Base-by-base conservation (phyloP, 352 stramenopile genomes). In the Pythium graminicola region DNA sequence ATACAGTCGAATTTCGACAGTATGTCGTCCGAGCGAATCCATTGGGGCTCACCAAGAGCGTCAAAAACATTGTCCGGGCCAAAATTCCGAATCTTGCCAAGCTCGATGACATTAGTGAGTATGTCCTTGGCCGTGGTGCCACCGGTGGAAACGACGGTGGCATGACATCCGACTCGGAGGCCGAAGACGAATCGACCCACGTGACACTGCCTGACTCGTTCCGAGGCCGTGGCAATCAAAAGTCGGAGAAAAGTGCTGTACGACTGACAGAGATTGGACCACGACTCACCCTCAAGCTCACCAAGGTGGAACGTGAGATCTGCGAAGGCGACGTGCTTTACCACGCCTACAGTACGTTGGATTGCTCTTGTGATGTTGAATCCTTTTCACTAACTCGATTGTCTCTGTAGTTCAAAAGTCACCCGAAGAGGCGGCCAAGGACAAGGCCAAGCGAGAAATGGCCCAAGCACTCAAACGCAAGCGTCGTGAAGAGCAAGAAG, bases 271-370 rank as follows among this genome's bases (percentile, higher is more conserved):
- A 99, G 76, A 85, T 99, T 28, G 96, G 96, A 8, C 96, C 96
- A 16, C 76, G 96, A 7, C 64, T 99, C 24, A 97, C 86, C 17
- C 67, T 99, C 22, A 86, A 96, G 60, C 73, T 99, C 2, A 94
- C 86, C 33, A 99, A 98, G 77, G 95, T 99, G 32, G 91, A 99
- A 75, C 80, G 95, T 45, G 95, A 96, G 49, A 75, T 99, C 32
- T 96, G 86, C 50, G 83, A 93, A 28, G 96, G 96, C 36, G 96
- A 99, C 68, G 93, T 99, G 36, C 81, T 99, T 55, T 99, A 98
- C 72, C 96, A 99, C 77, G 89, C 91, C 20, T 98, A 91, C 72
- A 78, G 70, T 71, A 54, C 27, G 57, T 51, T 33, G 7, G 4
- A 5, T 13, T 46, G 35, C 11, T 36, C 6, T 11, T 38, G 16